Evolutionary conservation across 345 rosid species (phyloP), one percentile per base, ranked within the genome.

Genomic region (Corymbia maculata): DNA sequence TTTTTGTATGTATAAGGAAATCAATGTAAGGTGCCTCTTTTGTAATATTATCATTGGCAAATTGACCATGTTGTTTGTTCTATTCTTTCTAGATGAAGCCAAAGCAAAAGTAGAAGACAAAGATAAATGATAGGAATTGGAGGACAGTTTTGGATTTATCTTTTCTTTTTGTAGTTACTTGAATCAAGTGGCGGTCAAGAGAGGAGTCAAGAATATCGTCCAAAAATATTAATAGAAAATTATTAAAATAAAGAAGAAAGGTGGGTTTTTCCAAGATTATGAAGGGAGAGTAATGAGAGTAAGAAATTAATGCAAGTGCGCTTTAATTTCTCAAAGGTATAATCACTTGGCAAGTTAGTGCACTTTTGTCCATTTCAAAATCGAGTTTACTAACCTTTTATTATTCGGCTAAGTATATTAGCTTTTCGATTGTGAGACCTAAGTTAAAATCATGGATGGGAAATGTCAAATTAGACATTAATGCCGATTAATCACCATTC

Each of bases 121-220:
- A 75, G 49, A 36, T 19, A 75, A 19, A 14, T 36, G 49, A 75
- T 42, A 36, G 47, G 49, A 75, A 36, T 75, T 42, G 26, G 49
- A 42, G 82, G 82, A 44, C 82, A 42, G 6, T 42, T 44, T 75
- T 10, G 30, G 32, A 57, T 70, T 42, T 42, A 15, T 68, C 49
- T 17, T 16, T 9, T 68, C 24, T 3, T 68, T 12, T 88, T 88
- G 85, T 86, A 85, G 86, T 89, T 87, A 88, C 90, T 88, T 90
- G 87, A 11, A 52, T 21, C 52, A 64, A 5, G n/a, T n/a, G 88
- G 90, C 82, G 30, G 86, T 87, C 55, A 52, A 51, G 85, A 79
- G 51, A 85, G 51, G 61, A 88, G 92, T 90, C 92, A 90, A 90
- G 88, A 89, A 91, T 86, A 88, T 53, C 90, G 91, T 90, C 91